Conservation (phyloP, 192 early-diverging fungal genomes). For the Coemansia biformis region DNA sequence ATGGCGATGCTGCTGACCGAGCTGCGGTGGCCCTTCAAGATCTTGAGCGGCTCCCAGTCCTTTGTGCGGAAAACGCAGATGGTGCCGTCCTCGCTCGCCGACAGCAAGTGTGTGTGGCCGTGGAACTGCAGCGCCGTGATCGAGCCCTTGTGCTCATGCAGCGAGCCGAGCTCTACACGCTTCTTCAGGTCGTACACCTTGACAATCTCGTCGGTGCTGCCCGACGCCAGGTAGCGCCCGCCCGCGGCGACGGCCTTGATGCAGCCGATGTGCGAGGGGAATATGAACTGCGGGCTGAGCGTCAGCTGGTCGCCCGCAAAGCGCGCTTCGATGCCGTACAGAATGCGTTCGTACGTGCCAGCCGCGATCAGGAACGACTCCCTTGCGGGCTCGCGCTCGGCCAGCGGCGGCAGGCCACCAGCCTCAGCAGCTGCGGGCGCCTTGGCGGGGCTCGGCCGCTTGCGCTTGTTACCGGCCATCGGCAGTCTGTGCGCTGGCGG, state of each 20-base stretch:
- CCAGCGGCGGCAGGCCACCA: constrained; percentile 1
- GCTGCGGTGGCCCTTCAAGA: constrained; percentile 71
- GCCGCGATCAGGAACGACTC: constrained; percentile 44
- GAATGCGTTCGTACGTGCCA: constrained; percentile 93
- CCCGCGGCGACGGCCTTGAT: constrained; percentile 83
- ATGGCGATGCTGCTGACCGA: constrained; percentile 73
- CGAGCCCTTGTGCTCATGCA: constrained; percentile 88
- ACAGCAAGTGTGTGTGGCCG: constrained; percentile 77
- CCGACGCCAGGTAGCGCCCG: constrained; percentile 81
- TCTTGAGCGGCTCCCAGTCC: constrained; percentile 95
- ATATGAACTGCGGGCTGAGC: constrained; percentile 76
- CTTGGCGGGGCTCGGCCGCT: neutral
- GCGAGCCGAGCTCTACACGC: constrained; percentile 82
- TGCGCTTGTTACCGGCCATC: constrained; percentile 5
- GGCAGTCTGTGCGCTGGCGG: too few relatives aligned
- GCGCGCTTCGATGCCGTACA: constrained; percentile 84
- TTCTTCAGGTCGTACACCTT: constrained; percentile 85
- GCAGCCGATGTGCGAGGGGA: constrained; percentile 90
- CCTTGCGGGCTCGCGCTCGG: constrained; percentile 15
- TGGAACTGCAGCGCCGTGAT: constrained; percentile 84
- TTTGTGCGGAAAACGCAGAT: constrained; percentile 87
- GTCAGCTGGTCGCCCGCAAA: constrained; percentile 25
- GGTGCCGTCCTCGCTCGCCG: constrained; percentile 82
- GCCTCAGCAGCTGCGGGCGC: neutral
- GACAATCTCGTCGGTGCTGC: constrained; percentile 93